Evolutionary conservation across 345 rosid species (phyloP).

Genomic region (Syzygium aromaticum): DNA sequence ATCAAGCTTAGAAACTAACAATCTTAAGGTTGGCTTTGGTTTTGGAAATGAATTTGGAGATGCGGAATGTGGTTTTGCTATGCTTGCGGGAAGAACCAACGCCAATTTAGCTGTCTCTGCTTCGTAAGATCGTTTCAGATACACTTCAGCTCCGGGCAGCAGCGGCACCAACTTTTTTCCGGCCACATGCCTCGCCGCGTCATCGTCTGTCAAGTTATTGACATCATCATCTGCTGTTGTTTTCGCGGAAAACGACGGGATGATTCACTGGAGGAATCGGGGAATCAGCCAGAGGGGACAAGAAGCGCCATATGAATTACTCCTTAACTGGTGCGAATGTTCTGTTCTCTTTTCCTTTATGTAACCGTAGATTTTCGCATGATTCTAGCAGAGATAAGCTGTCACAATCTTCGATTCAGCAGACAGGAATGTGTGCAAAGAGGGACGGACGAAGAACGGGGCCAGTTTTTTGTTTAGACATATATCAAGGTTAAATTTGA

Average conservation of each 20-base stretch:
- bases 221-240: neutral
- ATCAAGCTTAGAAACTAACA: neutral
- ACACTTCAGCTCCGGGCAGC: neutral
- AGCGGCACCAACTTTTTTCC: rapidly evolving
- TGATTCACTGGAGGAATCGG: neutral
- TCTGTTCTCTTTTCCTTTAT: neutral
- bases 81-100: rapidly evolving
- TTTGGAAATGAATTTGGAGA: neutral
- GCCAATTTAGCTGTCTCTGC: rapidly evolving
- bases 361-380: neutral
- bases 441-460: neutral
- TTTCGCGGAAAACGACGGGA: neutral
- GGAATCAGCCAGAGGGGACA: neutral
- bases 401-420: neutral
- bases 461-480: no score
- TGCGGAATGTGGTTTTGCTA: neutral
- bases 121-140: rapidly evolving
- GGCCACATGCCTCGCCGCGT: no score
- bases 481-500: neutral
- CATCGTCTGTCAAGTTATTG: no score
- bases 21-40: neutral
- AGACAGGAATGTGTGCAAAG: neutral
- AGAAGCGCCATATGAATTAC: neutral
- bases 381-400: neutral
- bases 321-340: neutral